Evolutionary conservation across 805 yeast species (phyloP).

Genomic region (Schizosaccharomyces osmophilus): DNA sequence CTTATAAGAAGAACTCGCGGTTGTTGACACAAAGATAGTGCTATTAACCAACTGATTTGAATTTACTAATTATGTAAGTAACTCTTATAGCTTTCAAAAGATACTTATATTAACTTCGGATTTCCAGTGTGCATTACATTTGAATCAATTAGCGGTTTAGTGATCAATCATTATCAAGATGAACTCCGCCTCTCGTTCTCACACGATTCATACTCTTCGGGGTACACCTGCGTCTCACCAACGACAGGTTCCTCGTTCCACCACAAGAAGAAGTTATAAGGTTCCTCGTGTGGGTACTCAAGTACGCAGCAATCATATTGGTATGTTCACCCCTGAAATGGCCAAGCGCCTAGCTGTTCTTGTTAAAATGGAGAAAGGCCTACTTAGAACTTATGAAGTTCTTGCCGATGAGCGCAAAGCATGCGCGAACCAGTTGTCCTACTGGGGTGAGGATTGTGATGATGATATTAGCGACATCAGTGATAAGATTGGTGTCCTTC

Average conservation of each 20-base stretch:
- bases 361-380: constrained; percentile 89
- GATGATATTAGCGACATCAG: constrained; percentile 93
- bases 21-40: too few relatives aligned
- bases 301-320: neutral
- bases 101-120: too few relatives aligned
- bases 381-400: constrained; percentile 78
- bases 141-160: neutral
- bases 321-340: constrained; percentile 45
- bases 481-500: constrained; percentile 85
- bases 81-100: too few relatives aligned
- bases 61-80: too few relatives aligned
- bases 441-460: constrained; percentile 96
- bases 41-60: too few relatives aligned
- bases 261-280: neutral
- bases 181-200: neutral
- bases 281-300: neutral
- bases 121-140: neutral
- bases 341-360: constrained; percentile 74
- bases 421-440: constrained; percentile 87
- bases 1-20: too few relatives aligned
- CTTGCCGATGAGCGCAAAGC: constrained; percentile 84
- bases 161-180: neutral
- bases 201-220: neutral
- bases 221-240: neutral
- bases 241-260: neutral